Base-by-base conservation (phyloP, 805 yeast genomes). In the Kuraishia hungarica region DNA sequence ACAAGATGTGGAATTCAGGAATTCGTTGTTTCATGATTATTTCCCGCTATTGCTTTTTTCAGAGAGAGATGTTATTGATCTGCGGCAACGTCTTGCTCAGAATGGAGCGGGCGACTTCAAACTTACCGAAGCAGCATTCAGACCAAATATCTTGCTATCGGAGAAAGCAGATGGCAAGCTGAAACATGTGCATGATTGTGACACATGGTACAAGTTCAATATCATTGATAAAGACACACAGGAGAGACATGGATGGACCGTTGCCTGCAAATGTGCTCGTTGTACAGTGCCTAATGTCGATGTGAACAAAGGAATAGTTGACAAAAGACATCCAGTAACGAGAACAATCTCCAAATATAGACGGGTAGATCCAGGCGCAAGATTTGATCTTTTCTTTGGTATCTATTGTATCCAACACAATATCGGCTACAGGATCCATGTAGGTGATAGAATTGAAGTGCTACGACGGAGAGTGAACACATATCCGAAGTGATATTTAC, bases 11-110 rank as follows among this genome's bases (percentile, higher is more conserved):
- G 52, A 58, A 13, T 57, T 60, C n/a, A 57, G 62, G 47, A 43
- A 43, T 10, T 64, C 71, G 1, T 51, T 60, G 23, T 67, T 67
- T 52, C 72, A 68, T 50, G 71, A 67, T 51, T 67, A 67, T 48
- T 68, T 57, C 53, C 71, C 72, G 1, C 39, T 67, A 22, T 50
- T 68, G 26, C 51, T 67, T 55, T 57, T 63, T 47, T 61, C 67
- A 2, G 56, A 57, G 26, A 66, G 60, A 48, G 64, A 66, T 22
- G 51, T 60, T 35, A 59, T 54, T 6, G 57, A 53, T 29, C 51
- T 66, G 26, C 58, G 58, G 43, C 47, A 8, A 54, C 54, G 21
- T 22, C 64, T 3, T 39, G 58, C 55, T 6, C 60, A 58, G 2
- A 57, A 29, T 39, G 53, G 2, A 17, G 51, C 26, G 2, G 39